Evolutionary conservation across 2,329 filamentous ascomycete species (phyloP), one percentile per base, ranked within the genome.

Genomic region (Pseudogymnoascus sp.): DNA sequence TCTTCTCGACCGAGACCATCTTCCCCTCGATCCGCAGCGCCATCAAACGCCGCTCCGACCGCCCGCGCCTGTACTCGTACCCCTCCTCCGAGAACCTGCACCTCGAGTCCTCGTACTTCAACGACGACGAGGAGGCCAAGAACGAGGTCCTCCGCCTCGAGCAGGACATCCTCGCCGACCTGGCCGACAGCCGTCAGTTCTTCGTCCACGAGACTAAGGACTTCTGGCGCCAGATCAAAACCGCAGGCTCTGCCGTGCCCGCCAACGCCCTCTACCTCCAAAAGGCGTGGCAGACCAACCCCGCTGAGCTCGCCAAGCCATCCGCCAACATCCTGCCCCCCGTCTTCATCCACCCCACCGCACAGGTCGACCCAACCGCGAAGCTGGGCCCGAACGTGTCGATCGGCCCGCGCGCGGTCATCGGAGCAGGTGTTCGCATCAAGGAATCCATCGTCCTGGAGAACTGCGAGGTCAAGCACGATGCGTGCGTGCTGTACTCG

Each of bases 161-260:
- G 78, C 94, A 97, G 78, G 94, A 99, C 73, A 96, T 97, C 59
- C 83, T 99, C 63, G 89, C 91, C 59, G 93, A 97, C 71, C 86
- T 97, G 70, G 93, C 94, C 64, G 94, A 97, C 76, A 96, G 85
- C 83, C 94, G 96, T 78, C 90, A 94, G 75, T 99, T 99, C 80
- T 97, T 91, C 76, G 94, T 97, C 32, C 89, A 96, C 74, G 94
- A 99, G 79, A 97, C 93, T 67, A 96, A 95, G 79, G 94, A 97
- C 75, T 99, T 99, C 76, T 99, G 94, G 94, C 91, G 94, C 69
- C 94, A 99, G 81, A 97, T 99, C 83, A 99, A 99, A 84, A 97
- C 94, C 1, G 94, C 94, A 63, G 94, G 94, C 63, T 97, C 93
- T 5, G 94, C 94, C 58, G 91, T 99, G 28, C 94, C 94, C 14